Evolutionary conservation across 2,329 filamentous ascomycete genomes (phyloP).

Genomic region (Xylaria sp.): DNA sequence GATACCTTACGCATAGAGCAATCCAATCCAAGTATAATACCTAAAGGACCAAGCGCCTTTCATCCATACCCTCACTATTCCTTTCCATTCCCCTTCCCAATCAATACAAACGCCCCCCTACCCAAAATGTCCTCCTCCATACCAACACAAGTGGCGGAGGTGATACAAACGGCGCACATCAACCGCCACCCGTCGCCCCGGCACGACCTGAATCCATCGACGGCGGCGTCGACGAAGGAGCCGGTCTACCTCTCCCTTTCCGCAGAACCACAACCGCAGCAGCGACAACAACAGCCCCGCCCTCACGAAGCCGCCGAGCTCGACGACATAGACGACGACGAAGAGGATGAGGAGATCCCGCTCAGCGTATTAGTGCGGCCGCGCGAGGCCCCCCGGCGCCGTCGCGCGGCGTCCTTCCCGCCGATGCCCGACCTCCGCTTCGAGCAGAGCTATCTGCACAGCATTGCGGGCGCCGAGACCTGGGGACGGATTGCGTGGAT

Average conservation of each 20-base stretch:
- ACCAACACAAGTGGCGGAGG: slow-evolving; percentile 76
- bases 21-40: no score
- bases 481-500: slow-evolving; percentile 86
- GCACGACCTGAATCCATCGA: slow-evolving; percentile 84
- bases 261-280: no score
- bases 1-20: no score
- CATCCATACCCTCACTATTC: no score
- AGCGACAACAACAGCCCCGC: slow-evolving; percentile 33
- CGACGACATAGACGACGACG: slow-evolving; percentile 51
- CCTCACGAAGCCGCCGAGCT: slow-evolving; percentile 9
- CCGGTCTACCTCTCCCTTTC: slow-evolving; percentile 60
- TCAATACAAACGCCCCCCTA: background rate
- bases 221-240: slow-evolving; percentile 73
- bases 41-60: no score
- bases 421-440: slow-evolving; percentile 90
- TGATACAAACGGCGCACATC: slow-evolving; percentile 83
- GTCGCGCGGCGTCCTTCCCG: slow-evolving; percentile 53
- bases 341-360: slow-evolving; percentile 76
- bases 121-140: slow-evolving; percentile 52
- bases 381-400: slow-evolving; percentile 59
- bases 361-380: slow-evolving; percentile 68
- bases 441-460: slow-evolving; percentile 97
- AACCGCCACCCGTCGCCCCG: slow-evolving; percentile 74
- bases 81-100: background rate
- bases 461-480: slow-evolving; percentile 80